Percentiles rank a stretch among this genome's conserved stretches.
Conservation (phyloP, 2,329 filamentous ascomycete species). For the Arthrobotrys musiformis region DNA sequence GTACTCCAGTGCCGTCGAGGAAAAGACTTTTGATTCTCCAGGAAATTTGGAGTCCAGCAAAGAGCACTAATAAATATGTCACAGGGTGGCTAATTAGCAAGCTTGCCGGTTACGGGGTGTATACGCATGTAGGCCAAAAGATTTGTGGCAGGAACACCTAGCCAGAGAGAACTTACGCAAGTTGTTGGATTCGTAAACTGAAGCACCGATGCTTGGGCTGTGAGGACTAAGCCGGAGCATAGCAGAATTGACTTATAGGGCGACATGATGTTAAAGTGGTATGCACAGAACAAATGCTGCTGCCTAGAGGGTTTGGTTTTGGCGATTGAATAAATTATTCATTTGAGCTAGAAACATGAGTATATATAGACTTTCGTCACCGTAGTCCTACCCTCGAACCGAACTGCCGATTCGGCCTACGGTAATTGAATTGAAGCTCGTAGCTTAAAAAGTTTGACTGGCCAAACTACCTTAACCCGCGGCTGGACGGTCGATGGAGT, state of each 20-base stretch:
- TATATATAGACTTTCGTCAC: neutral
- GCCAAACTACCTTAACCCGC: neutral
- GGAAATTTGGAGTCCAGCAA: constrained; percentile 1
- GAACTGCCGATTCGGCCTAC: neutral
- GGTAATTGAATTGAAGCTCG: neutral
- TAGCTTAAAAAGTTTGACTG: neutral
- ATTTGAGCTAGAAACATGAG: neutral
- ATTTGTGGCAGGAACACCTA: neutral
- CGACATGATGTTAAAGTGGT: neutral
- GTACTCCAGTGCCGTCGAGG: constrained; percentile 1
- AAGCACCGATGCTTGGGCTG: neutral
- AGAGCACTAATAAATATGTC: neutral
- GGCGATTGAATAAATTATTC: neutral
- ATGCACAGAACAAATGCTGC: neutral
- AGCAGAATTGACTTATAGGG: neutral
- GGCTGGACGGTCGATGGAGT: neutral
- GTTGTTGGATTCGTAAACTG: neutral
- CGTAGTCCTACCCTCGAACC: neutral
- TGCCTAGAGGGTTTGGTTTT: neutral
- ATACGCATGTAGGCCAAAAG: neutral
- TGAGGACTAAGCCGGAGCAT: neutral
- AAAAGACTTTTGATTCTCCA: constrained; percentile 8
- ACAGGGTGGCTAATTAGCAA: neutral
- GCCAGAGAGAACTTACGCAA: neutral
- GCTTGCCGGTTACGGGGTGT: neutral